phyloP scores from a whole-genome alignment of 2,329 filamentous ascomycete species.

The Ascochyta koolunga region DNA sequence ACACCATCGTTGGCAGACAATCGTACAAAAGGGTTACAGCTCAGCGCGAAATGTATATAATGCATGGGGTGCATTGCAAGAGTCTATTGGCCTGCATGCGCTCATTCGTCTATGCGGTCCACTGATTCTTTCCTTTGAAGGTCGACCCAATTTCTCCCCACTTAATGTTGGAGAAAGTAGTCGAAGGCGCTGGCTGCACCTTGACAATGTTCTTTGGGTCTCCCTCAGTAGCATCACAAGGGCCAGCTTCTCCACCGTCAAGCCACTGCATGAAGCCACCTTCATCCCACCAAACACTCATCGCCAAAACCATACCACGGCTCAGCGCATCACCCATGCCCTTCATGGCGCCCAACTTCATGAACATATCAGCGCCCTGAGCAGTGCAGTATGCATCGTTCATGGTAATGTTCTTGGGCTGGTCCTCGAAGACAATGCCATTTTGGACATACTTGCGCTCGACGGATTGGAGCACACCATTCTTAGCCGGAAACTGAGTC shows the following conservation, averaged over 20 bases:
- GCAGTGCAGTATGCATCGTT: conserved; percentile 39
- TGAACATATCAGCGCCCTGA: conserved; percentile 36
- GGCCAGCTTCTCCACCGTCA: conserved; percentile 58
- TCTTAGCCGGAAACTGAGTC: conserved; percentile 68
- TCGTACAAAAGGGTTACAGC: too few relatives aligned
- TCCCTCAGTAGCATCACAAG: conserved; percentile 62
- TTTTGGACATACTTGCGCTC: conserved; percentile 70
- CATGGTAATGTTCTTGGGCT: conserved; percentile 45
- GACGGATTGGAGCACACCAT: conserved; percentile 65
- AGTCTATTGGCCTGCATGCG: background rate
- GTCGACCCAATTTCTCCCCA: conserved; percentile 67
- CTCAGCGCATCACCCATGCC: conserved; percentile 56
- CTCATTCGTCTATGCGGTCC: conserved; percentile 20
- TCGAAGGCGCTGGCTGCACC: conserved; percentile 56
- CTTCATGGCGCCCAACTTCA: conserved; percentile 50
- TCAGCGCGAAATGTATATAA: too few relatives aligned
- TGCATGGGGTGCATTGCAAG: background rate
- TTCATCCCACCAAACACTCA: conserved; percentile 64
- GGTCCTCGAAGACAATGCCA: conserved; percentile 65
- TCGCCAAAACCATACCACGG: conserved; percentile 60
- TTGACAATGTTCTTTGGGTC: conserved; percentile 56
- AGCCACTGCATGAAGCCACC: conserved; percentile 64
- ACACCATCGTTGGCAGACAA: too few relatives aligned
- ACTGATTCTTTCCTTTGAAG: conserved; percentile 38
- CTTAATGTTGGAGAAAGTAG: conserved; percentile 63